phyloP scores from a whole-genome alignment of 257 asterid genomes.

The Haberlea rhodopensis region DNA sequence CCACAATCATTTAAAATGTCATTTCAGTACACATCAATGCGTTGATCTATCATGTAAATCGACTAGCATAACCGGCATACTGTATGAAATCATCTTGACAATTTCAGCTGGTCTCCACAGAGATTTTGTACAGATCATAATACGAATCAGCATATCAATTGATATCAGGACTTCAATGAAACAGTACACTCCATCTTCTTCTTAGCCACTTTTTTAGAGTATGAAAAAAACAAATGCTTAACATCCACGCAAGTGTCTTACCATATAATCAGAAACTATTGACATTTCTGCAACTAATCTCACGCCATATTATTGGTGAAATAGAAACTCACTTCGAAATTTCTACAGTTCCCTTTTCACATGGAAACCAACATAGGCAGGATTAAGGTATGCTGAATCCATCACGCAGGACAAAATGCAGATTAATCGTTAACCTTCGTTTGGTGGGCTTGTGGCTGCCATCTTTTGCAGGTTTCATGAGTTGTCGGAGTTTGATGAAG shows the following conservation, averaged over 20 bases:
- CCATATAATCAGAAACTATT: neutral
- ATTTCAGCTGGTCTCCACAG: neutral
- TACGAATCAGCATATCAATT: too few relatives aligned
- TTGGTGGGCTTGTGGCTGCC: slow-evolving; percentile 26
- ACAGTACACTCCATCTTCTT: neutral
- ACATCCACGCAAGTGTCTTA: neutral
- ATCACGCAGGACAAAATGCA: slow-evolving; percentile 16
- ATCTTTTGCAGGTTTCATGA: slow-evolving; percentile 75
- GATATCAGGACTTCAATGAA: neutral
- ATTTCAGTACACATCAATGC: neutral
- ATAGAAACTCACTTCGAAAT: neutral
- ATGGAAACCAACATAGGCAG: slow-evolving; percentile 25
- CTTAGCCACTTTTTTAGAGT: neutral
- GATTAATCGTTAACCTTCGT: neutral
- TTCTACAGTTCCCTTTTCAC: neutral
- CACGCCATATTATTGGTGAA: neutral
- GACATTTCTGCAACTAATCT: neutral
- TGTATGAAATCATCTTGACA: neutral
- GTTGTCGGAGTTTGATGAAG: slow-evolving; percentile 71
- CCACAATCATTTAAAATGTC: neutral
- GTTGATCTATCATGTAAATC: too few relatives aligned
- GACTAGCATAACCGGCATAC: neutral
- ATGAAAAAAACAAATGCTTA: neutral
- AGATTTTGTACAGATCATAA: neutral
- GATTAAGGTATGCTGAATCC: neutral